Evolutionary conservation across 73 alveolate genomes (phyloP).

Genomic region (Blepharisma japonicum): DNA sequence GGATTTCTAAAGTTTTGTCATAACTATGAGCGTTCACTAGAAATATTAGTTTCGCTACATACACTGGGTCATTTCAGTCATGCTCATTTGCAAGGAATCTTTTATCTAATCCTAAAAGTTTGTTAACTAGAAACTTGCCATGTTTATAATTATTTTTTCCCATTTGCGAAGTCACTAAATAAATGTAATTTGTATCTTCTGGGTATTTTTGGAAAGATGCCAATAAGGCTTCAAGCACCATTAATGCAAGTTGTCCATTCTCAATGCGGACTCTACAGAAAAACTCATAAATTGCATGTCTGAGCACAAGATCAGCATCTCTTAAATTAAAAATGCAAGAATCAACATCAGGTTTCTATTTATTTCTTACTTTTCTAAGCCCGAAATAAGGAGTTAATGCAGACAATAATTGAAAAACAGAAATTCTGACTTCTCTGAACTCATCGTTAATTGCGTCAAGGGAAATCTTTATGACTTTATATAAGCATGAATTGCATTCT

Average conservation of each 20-base stretch:
- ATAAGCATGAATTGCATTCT: background rate
- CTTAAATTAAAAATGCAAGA: constrained; percentile 28
- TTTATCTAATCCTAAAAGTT: constrained; percentile 18
- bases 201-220: background rate
- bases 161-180: background rate
- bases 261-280: constrained; percentile 22
- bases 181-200: constrained; percentile 23
- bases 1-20: constrained; percentile 16
- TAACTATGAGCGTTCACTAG: constrained; percentile 11
- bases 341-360: constrained; percentile 27
- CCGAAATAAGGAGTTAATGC: constrained; percentile 18
- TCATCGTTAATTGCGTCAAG: background rate
- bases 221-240: constrained; percentile 8
- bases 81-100: constrained; percentile 21
- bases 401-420: constrained; percentile 11
- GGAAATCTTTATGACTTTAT: background rate
- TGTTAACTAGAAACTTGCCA: constrained; percentile 16
- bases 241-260: background rate
- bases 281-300: constrained; percentile 31
- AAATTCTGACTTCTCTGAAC: constrained; percentile 23
- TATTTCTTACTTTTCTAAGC: constrained; percentile 19
- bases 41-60: constrained; percentile 19
- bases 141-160: constrained; percentile 20
- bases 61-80: constrained; percentile 11
- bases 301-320: constrained; percentile 21